Evolutionary conservation across 2,329 filamentous ascomycete genomes (phyloP), one percentile per base, ranked within the genome.

Genomic region (Diaporthe capsici): DNA sequence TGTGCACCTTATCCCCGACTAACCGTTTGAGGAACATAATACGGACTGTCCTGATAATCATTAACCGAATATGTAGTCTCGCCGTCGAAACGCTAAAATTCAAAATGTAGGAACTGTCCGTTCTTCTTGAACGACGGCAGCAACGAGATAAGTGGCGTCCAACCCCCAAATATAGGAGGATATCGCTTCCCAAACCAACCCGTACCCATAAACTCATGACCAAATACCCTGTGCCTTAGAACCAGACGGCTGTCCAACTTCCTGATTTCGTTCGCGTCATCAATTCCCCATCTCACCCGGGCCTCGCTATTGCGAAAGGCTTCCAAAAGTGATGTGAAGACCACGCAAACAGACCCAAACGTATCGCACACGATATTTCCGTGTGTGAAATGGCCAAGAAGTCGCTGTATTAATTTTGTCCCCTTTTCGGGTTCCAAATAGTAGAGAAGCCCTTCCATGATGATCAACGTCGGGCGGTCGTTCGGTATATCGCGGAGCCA

Each of bases 381-480:
- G n/a, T 71, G 44, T 17, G 13, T 53, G 25, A 75, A 75, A 60
- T 71, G 73, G 1, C 58, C 34, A 9, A 75, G 73, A 3, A 75
- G 57, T 25, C 73, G 67, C 37, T 63, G n/a, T n/a, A 75, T 42
- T 34, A 75, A 60, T 17, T 57, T 47, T 51, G 42, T 22, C 8
- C 81, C 82, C 31, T 79, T 67, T 10, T 77, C 75, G 3, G 75
- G 74, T 39, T 75, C 63, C 13, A 81, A 63, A 71, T 81, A 81
- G 28, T 75, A 75, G 44, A 79, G 75, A n/a, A 81, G 73, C 1
- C 79, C 78, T 73, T 81, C 80, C 53, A 77, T 79, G 51, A 81
- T 75, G 53, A 80, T 73, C 10, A 78, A 39, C 1, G 76, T 77
- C 12, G 79, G 79, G 7, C 77, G 73, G 60, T 80, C 79, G 15